Base-by-base conservation (phyloP, 169 alveolate species). In the Babesia sp. region DNA sequence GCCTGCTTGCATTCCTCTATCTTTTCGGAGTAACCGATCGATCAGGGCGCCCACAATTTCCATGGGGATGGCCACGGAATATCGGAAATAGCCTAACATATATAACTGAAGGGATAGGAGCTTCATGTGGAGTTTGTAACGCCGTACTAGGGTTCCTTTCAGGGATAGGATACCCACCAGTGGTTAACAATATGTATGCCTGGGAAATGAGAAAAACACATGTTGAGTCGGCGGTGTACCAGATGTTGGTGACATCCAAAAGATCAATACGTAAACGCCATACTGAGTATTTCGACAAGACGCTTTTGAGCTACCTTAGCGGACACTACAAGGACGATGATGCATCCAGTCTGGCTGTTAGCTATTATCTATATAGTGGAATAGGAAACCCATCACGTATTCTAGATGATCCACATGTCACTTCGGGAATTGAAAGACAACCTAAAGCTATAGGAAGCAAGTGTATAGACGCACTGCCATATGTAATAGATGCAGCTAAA, bases 1-100 rank as follows among this genome's bases (percentile, higher is more conserved):
- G 96, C 59, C 83, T 90, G 12, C 71, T 90, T 58, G 88, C 92
- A n/a, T 92, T 85, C 75, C 64, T 92, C 12, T 92, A 89, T 77
- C 63, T 92, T 54, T 73, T 90, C 50, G 96, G 96, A 8, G 79
- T 92, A 24, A 81, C 90, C 20, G 90, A 91, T 31, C 55, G 63
- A 44, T 70, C 67, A 24, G 96, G 96, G 6, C 72, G 44, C 8
- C 61, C 85, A 42, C 86, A 88, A 29, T 82, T 92, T n/a, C 96
- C 96, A 1, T 58, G 77, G 56, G 96, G 96, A 24, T 92, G 94
- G 93, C 96, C 96, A 5, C 58, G 96, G 54, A 81, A 91, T 48
- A 86, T 90, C 34, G 91, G 80, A 41, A 33, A 71, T 22, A 68
- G 94, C 22, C 63, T 92, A 42, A 59, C 72, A 3, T 72, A 85